These are phyloP conservation scores for Talaromyces trachyspermus DNA, from an alignment of 495 filamentous ascomycete genomes.

Conservation along the genomic window DNA sequence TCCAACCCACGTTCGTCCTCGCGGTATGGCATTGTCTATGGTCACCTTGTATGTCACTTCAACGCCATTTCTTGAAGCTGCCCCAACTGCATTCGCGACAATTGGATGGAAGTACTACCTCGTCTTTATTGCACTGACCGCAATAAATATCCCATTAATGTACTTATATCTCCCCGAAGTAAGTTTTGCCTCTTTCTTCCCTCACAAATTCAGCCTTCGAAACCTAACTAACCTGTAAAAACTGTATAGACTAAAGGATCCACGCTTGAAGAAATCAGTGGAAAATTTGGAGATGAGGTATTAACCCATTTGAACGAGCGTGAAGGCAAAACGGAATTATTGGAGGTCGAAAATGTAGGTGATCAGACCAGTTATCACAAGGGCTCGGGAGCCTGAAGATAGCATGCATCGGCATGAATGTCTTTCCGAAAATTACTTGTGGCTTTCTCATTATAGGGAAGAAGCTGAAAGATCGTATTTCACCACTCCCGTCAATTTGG, in stretches of 20 bases:
- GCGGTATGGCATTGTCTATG: constrained; percentile 11
- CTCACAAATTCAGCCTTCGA: neutral
- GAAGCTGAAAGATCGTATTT: too few relatives aligned
- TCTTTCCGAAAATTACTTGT: neutral
- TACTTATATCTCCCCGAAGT: constrained; percentile 6
- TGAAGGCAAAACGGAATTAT: neutral
- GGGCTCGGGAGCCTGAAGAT: neutral
- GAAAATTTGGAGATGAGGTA: constrained; percentile 2
- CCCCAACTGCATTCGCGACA: constrained; percentile 14
- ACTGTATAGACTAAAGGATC: constrained; percentile 3
- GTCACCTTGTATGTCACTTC: constrained; percentile 9
- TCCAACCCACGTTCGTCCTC: constrained; percentile 15
- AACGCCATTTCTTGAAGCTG: constrained; percentile 10
- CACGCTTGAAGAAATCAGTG: constrained; percentile 6
- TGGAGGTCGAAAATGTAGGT: constrained; percentile 3
- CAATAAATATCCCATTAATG: constrained; percentile 4
- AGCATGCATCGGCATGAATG: neutral
- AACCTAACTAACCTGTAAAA: too few relatives aligned
- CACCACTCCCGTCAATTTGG: too few relatives aligned
- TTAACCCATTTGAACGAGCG: constrained; percentile 1
- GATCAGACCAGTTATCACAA: too few relatives aligned
- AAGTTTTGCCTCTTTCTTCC: neutral
- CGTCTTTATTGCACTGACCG: neutral
- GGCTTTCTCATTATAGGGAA: too few relatives aligned
- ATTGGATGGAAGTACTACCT: constrained; percentile 16